Evolutionary conservation across 2,329 filamentous ascomycete species (phyloP).

Genomic region (Corynespora cassiicola): DNA sequence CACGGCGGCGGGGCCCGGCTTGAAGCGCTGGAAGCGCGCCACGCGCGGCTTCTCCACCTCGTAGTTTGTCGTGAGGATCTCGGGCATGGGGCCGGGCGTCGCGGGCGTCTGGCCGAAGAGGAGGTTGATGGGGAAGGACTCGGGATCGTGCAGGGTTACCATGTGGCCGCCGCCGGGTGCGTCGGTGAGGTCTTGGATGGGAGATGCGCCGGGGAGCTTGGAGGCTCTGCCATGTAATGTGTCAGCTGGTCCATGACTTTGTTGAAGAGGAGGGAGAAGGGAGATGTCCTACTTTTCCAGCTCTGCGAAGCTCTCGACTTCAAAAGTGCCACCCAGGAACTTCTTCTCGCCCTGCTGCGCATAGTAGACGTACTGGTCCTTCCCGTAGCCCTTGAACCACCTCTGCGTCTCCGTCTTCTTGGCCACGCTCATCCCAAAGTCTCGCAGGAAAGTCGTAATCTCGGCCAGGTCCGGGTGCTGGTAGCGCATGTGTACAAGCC

Average conservation of each 20-base stretch:
- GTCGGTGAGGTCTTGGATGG: conserved; percentile 56
- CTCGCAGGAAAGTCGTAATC: conserved; percentile 54
- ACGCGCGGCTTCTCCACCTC: conserved; percentile 51
- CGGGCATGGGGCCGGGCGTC: conserved; percentile 55
- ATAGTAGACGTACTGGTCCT: conserved; percentile 66
- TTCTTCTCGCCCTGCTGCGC: conserved; percentile 57
- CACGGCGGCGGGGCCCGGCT: conserved; percentile 56
- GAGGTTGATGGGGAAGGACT: conserved; percentile 65
- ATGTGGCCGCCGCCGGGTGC: conserved; percentile 62
- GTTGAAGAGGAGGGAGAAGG: background rate
- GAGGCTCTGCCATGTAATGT: conserved; percentile 48
- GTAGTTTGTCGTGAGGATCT: conserved; percentile 55
- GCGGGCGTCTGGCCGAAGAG: conserved; percentile 60
- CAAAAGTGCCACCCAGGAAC: conserved; percentile 66
- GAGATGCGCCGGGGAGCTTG: conserved; percentile 55
- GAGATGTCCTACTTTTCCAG: conserved; percentile 48
- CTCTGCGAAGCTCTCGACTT: conserved; percentile 63
- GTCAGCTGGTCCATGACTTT: background rate
- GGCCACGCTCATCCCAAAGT: conserved; percentile 45
- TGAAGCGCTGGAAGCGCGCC: conserved; percentile 61
- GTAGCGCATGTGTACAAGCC: conserved; percentile 61
- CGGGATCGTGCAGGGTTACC: conserved; percentile 55
- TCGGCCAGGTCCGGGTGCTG: conserved; percentile 58
- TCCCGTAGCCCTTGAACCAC: conserved; percentile 68
- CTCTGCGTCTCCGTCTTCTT: conserved; percentile 44